Percentiles rank a stretch among this genome's conserved stretches.
Evolutionary conservation across 768 basidiomycete species (phyloP).

Genomic region (Phlebiopsis flavidoalba): DNA sequence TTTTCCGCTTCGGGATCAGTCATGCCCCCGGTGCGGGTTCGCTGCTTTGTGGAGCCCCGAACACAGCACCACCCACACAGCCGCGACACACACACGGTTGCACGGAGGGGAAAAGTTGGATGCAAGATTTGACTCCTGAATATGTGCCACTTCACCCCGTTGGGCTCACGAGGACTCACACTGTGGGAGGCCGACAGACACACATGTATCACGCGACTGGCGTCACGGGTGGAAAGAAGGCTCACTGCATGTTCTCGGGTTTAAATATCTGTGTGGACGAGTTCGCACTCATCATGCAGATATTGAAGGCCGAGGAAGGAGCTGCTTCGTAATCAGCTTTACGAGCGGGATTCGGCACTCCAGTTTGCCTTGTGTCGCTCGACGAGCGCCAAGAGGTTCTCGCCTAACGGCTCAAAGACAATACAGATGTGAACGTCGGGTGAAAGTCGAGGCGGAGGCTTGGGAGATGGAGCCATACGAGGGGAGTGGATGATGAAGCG

Average conservation of each 20-base stretch:
- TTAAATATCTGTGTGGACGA: constrained; percentile 94
- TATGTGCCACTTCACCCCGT: constrained; percentile 72
- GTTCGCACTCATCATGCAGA: constrained; percentile 86
- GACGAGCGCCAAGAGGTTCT: constrained; percentile 69
- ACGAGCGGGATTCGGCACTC: constrained; percentile 79
- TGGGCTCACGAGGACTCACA: constrained; percentile 88
- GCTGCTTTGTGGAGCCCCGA: too few species aligned
- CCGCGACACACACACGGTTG: too few species aligned
- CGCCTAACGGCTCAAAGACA: constrained; percentile 83
- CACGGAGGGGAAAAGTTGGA: constrained; percentile 63
- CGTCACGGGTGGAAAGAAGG: constrained; percentile 9
- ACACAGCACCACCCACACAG: too few species aligned
- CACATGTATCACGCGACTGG: constrained; percentile 9
- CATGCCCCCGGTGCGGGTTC: too few species aligned
- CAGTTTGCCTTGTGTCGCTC: constrained; percentile 78
- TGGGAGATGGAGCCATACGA: not conserved
- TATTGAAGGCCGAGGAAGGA: constrained; percentile 87
- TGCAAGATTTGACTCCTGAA: constrained; percentile 58
- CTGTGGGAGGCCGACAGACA: too few species aligned
- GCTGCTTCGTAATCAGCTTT: constrained; percentile 80
- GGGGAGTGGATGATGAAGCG: constrained; percentile 16
- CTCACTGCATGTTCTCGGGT: constrained; percentile 93
- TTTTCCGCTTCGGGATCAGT: constrained; percentile 42
- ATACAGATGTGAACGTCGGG: constrained; percentile 71
- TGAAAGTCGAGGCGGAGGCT: not conserved